Base-by-base conservation (phyloP, 2,329 filamentous ascomycete species). In the Aciculosporium take region DNA sequence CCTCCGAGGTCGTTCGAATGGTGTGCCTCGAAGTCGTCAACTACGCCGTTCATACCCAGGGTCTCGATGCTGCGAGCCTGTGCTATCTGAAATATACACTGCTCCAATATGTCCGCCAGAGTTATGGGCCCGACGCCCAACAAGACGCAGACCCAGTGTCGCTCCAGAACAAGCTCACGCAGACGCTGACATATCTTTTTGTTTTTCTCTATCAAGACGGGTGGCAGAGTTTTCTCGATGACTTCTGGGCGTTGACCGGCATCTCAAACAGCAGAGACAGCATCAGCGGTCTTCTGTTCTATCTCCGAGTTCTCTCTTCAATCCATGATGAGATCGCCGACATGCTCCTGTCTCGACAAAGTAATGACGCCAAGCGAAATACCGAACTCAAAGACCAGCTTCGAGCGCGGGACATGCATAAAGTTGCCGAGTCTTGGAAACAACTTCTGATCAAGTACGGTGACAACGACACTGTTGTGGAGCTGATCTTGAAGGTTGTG, bases 261-360 rank as follows among this genome's bases (percentile, higher is more conserved):
- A 64, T 71, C 23, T 67, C 73, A 20, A 72, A 76, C 48, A 75
- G 74, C 49, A 66, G 69, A 38, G 78, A 86, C 56, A 94, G 94
- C 56, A 63, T 77, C 29, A 59, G 72, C 1, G 89, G 85, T 3
- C 83, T 91, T 37, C 68, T 88, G 27, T 76, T 98, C 52, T 96
- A 95, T 63, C 73, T 98, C 42, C 82, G 89, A 39, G 78, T 95
- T 48, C 72, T 96, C 36, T 76, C 81, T 49, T 91, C 88, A 27
- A 81, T 98, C 36, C 91, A 98, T 56, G 91, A 98, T 53, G 91
- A 98, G 61, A 95, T 98, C 54, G 91, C 89, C 48, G 91, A 98
- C 63, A 79, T 91, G 51, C 72, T 96, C 49, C 73, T 96, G 40
- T 78, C 81, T 37, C 77, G 89, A 30, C 79, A 86, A 39, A 76